A percentile compares a stretch with the other conserved stretches of the same genome.
Conservation (phyloP, 2,329 filamentous ascomycete genomes). For the Claviceps humidiphila region DNA sequence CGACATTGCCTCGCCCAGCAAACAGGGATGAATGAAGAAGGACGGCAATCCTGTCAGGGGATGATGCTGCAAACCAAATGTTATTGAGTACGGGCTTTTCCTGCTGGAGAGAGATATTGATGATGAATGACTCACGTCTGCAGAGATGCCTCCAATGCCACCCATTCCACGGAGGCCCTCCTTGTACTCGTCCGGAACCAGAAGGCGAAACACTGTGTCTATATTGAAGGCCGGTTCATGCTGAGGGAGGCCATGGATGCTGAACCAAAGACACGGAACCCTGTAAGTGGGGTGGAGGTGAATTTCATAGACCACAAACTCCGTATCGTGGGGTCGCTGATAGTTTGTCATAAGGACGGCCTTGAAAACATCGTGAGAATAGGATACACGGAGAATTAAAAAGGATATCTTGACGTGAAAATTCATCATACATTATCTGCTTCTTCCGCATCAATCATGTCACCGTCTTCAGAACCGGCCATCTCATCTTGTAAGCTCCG, state of each 20-base stretch:
- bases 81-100: constrained; percentile 21
- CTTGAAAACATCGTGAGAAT: constrained; percentile 19
- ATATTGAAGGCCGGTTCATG: constrained; percentile 46
- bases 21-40: constrained; percentile 90
- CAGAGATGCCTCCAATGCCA: constrained; percentile 60
- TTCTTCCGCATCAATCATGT: constrained; percentile 38
- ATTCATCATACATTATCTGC: constrained; percentile 32
- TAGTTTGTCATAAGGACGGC: constrained; percentile 22
- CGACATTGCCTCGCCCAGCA: constrained; percentile 69
- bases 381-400: neutral
- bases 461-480: constrained; percentile 23
- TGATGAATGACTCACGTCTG: constrained; percentile 47
- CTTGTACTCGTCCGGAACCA: constrained; percentile 56
- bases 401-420: neutral
- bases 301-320: constrained; percentile 57
- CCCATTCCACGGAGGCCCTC: constrained; percentile 45
- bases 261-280: constrained; percentile 66
- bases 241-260: constrained; percentile 42
- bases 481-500: constrained; percentile 10
- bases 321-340: constrained; percentile 19
- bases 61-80: constrained; percentile 51
- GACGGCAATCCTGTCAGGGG: constrained; percentile 63
- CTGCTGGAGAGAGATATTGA: neutral
- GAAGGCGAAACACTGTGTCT: constrained; percentile 55
- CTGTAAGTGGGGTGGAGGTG: constrained; percentile 63